These are phyloP conservation scores for Tylopilus sp. DNA, from an alignment of 1,284 basidiomycete species.

Conservation along the genomic window DNA sequence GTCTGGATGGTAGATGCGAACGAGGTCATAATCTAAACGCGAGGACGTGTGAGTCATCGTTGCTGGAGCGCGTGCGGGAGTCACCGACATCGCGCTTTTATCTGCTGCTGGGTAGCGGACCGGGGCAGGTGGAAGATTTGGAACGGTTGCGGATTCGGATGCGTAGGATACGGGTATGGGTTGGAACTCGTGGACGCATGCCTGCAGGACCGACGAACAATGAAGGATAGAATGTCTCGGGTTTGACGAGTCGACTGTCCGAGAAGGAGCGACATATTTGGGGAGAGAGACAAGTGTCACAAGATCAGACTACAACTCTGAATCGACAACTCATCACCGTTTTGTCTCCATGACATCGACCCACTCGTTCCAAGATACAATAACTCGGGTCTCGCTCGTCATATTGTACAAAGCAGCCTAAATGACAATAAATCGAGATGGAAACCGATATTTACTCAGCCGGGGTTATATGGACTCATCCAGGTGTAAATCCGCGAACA, in stretches of 20 bases:
- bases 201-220: constrained; percentile 13
- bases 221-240: constrained; percentile 9
- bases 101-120: constrained; percentile 51
- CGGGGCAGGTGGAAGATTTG: constrained; percentile 64
- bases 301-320: no score
- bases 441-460: not conserved
- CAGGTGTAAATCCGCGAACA: not conserved
- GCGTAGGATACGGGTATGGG: constrained; percentile 52
- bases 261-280: constrained; percentile 15
- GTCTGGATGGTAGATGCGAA: constrained; percentile 66
- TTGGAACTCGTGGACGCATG: constrained; percentile 30
- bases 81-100: constrained; percentile 61
- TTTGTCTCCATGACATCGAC: not conserved
- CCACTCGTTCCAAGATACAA: no score
- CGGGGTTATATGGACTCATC: not conserved
- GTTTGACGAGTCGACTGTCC: constrained; percentile 5
- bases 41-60: not conserved
- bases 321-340: no score
- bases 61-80: not conserved
- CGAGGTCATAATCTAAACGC: constrained; percentile 61
- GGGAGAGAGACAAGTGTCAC: constrained; percentile 1
- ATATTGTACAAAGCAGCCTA: constrained; percentile 1
- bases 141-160: constrained; percentile 54
- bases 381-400: not conserved
- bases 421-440: not conserved